Evolutionary conservation across 331 rosid genomes (phyloP).

Genomic region (Pyracantha coccinea): DNA sequence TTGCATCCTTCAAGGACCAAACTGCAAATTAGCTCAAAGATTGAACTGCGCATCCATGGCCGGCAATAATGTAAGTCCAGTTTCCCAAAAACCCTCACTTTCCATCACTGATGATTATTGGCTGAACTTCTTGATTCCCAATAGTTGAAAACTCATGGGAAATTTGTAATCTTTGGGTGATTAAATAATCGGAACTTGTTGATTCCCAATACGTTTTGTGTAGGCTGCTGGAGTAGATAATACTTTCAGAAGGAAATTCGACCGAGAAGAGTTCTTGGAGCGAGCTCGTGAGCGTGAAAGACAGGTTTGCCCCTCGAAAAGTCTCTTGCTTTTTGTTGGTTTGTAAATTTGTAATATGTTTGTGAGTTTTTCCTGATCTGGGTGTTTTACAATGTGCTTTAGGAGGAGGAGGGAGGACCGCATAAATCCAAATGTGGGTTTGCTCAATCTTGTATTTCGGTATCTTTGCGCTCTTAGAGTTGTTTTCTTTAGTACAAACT

Average conservation of each 20-base stretch:
- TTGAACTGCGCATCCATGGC: constrained; percentile 36
- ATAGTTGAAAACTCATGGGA: neutral
- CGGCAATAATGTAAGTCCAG: constrained; percentile 52
- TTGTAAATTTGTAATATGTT: neutral
- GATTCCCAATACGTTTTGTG: neutral
- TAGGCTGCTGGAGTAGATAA: constrained; percentile 66
- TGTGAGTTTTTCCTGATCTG: neutral
- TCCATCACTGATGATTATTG: neutral
- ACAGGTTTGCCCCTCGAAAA: constrained; percentile 27
- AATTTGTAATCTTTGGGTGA: neutral
- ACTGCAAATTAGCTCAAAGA: constrained; percentile 1
- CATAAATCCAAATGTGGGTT: constrained; percentile 60
- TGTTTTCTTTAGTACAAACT: neutral
- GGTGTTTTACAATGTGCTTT: constrained; percentile 12
- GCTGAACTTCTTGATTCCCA: neutral
- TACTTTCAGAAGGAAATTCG: constrained; percentile 92
- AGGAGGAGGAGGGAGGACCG: constrained; percentile 51
- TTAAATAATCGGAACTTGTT: no score
- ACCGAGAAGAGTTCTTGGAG: constrained; percentile 86
- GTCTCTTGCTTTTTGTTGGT: neutral
- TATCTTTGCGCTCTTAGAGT: neutral
- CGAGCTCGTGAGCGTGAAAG: constrained; percentile 93
- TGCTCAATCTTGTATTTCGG: neutral
- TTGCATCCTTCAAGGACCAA: neutral
- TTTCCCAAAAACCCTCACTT: neutral